These are phyloP conservation scores for Phaeodactylum tricornutum DNA, from an alignment of 108 stramenopile species.

Conservation along the genomic window DNA sequence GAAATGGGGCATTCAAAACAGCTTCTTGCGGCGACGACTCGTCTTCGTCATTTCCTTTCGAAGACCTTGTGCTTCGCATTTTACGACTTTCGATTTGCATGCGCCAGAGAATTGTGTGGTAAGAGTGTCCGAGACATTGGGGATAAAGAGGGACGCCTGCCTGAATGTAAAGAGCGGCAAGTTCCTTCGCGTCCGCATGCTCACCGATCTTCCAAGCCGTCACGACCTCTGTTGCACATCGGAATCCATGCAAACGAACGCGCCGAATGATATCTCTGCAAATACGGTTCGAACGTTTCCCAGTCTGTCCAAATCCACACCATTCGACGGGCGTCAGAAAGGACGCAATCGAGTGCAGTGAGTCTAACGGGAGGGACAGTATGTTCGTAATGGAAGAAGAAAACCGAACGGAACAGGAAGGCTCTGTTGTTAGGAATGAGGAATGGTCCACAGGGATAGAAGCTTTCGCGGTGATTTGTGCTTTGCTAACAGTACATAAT, in stretches of 20 bases:
- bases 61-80: conserved; percentile 5
- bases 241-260: conserved; percentile 64
- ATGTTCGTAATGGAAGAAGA: neutral
- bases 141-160: conserved; percentile 79
- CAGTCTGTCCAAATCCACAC: conserved; percentile 23
- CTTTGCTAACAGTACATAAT: too few species aligned
- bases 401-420: too few species aligned
- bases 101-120: conserved; percentile 63
- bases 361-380: conserved; percentile 28
- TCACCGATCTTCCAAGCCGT: conserved; percentile 59
- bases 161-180: conserved; percentile 52
- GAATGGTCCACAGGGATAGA: too few species aligned
- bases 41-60: neutral
- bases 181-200: conserved; percentile 67
- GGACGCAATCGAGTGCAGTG: conserved; percentile 44
- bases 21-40: too few species aligned
- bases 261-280: conserved; percentile 37
- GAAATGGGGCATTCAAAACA: too few species aligned
- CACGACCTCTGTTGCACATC: conserved; percentile 64
- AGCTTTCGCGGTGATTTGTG: too few species aligned
- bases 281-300: conserved; percentile 8
- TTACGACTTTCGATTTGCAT: conserved; percentile 50
- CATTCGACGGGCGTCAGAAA: conserved; percentile 41
- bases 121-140: conserved; percentile 47
- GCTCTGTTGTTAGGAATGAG: too few species aligned